phyloP scores from a whole-genome alignment of 2,329 filamentous ascomycete genomes.

The Herpotrichia juniperi region DNA sequence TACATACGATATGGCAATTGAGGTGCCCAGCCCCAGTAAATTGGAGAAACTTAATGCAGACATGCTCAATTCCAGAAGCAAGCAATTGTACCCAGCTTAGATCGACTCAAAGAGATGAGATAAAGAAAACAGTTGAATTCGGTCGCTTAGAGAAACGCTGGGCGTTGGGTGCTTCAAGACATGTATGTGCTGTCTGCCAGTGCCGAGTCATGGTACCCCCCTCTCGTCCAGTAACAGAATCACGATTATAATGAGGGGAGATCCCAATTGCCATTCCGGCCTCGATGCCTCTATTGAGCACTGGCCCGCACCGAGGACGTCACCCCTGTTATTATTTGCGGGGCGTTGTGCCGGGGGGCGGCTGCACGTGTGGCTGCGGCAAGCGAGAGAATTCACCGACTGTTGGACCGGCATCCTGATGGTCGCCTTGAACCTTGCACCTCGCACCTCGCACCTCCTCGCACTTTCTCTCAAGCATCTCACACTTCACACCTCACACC shows the following conservation, averaged over 20 bases:
- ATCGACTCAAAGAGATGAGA: background rate
- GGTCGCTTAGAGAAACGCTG: background rate
- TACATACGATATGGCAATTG: slow-evolving; percentile 7
- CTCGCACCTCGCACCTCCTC: no score
- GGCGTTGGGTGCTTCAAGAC: background rate
- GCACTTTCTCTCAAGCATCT: no score
- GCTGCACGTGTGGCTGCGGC: background rate
- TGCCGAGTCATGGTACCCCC: background rate
- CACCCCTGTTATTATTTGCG: background rate
- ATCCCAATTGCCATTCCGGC: background rate
- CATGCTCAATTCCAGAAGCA: no score
- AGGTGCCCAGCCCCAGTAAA: slow-evolving; percentile 6
- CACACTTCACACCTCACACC: no score
- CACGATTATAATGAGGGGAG: background rate
- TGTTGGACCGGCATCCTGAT: no score
- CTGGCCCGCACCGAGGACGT: background rate
- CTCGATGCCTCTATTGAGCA: background rate
- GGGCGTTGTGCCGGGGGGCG: no score
- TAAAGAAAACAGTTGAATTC: background rate
- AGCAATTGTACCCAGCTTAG: background rate
- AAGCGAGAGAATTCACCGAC: no score
- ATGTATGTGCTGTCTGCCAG: background rate
- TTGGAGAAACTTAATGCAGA: background rate
- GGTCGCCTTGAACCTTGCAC: no score
- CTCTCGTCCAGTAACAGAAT: background rate